Conservation (phyloP, 768 basidiomycete species). For the Russula vinacea region DNA sequence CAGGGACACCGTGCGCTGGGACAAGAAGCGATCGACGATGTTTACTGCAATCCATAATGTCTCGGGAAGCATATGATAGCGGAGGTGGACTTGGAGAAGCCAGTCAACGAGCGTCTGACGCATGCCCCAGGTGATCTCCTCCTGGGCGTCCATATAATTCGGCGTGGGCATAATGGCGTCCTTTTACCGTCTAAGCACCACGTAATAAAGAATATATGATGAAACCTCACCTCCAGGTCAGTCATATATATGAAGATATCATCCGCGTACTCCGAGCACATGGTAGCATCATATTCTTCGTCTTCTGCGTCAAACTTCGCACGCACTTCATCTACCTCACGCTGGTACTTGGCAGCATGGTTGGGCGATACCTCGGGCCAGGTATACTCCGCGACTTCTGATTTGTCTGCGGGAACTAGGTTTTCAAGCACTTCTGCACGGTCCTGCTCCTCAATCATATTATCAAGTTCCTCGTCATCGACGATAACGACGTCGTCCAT, state of each 20-base stretch:
- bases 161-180: slow-evolving; percentile 86
- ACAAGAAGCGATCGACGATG: slow-evolving; percentile 77
- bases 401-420: slow-evolving; percentile 32
- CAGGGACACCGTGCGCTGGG: slow-evolving; percentile 68
- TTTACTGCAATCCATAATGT: slow-evolving; percentile 99
- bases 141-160: slow-evolving; percentile 91
- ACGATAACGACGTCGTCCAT: slow-evolving; percentile 46
- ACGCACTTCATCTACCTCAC: slow-evolving; percentile 64
- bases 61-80: slow-evolving; percentile 99
- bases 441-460: slow-evolving; percentile 57
- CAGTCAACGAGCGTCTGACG: slow-evolving; percentile 96
- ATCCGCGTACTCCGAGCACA: slow-evolving; percentile 99
- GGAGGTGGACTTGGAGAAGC: slow-evolving; percentile 94
- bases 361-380: slow-evolving; percentile 77
- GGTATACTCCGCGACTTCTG: slow-evolving; percentile 33
- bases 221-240: slow-evolving; percentile 73
- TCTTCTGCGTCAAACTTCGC: slow-evolving; percentile 63
- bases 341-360: slow-evolving; percentile 53
- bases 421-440: slow-evolving; percentile 45
- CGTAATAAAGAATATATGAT: neutral
- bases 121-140: slow-evolving; percentile 91
- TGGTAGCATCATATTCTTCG: slow-evolving; percentile 79
- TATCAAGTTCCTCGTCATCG: slow-evolving; percentile 57
- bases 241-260: slow-evolving; percentile 98
- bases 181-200: slow-evolving; percentile 43